A percentile compares a stretch with the other conserved stretches of the same genome.
Evolutionary conservation across 352 stramenopile genomes (phyloP).

Genomic region (Phytophthora kernoviae): DNA sequence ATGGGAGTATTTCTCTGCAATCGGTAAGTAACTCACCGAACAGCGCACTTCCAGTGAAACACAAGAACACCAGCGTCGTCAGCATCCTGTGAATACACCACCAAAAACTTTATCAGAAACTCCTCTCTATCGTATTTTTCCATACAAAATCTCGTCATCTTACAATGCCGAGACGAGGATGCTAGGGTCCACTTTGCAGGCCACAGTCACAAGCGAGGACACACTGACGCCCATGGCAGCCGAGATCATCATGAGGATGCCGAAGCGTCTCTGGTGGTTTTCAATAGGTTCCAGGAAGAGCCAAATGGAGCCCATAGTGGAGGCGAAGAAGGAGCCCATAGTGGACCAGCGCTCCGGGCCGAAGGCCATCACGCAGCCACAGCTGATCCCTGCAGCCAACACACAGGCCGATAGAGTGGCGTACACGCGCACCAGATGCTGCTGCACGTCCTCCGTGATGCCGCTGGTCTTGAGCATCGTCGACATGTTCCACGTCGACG

Average conservation of each 20-base stretch:
- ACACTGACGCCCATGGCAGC: conserved; percentile 74
- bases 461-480: conserved; percentile 76
- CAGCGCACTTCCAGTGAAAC: conserved; percentile 84
- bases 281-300: conserved; percentile 60
- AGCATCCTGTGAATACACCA: conserved; percentile 45
- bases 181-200: conserved; percentile 73
- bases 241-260: conserved; percentile 71
- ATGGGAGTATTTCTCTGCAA: too few species aligned
- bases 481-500: conserved; percentile 51
- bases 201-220: conserved; percentile 74
- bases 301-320: conserved; percentile 62
- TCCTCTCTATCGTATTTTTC: neutral
- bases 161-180: conserved; percentile 85
- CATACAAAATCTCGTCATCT: conserved; percentile 1
- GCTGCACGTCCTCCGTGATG: conserved; percentile 68
- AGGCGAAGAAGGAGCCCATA: conserved; percentile 52
- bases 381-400: conserved; percentile 52
- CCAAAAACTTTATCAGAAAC: conserved; percentile 2
- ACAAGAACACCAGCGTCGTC: conserved; percentile 85
- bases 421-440: conserved; percentile 76
- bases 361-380: conserved; percentile 43
- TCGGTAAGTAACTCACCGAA: too few species aligned
- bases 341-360: conserved; percentile 42
- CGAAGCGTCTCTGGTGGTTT: conserved; percentile 62
- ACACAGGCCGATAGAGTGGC: conserved; percentile 67